phyloP scores from a whole-genome alignment of 148 eudicot genomes.

The Selenicereus undatus region DNA sequence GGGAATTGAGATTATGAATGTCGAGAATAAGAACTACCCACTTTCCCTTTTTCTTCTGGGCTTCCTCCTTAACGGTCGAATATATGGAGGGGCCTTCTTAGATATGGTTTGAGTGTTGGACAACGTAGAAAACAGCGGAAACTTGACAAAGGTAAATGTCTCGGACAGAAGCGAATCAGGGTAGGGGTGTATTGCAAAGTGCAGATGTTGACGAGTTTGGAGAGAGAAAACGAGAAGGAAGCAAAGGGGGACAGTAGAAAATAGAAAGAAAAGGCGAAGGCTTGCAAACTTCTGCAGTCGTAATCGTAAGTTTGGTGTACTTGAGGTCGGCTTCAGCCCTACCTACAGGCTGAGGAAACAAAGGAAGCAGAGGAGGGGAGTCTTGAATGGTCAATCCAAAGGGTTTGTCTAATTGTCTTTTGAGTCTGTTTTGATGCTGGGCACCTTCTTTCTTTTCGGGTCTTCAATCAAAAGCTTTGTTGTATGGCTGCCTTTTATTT shows the following conservation, averaged over 20 bases:
- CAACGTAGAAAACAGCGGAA: neutral
- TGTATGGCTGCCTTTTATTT: no score
- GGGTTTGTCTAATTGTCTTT: no score
- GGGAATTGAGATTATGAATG: constrained; percentile 1
- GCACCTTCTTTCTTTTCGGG: no score
- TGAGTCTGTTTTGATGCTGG: no score
- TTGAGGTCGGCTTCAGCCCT: neutral
- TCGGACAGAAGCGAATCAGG: neutral
- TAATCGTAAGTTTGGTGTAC: neutral
- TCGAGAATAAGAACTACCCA: constrained; percentile 1
- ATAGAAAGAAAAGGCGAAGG: neutral
- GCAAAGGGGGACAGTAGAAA: constrained; percentile 13
- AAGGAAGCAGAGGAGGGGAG: neutral
- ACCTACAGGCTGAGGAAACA: neutral
- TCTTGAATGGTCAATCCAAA: no score
- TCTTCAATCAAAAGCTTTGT: no score
- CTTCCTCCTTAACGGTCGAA: constrained; percentile 11
- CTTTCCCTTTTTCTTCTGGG: neutral
- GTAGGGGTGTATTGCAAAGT: constrained; percentile 9
- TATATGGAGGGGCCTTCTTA: neutral
- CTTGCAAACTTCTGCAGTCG: neutral
- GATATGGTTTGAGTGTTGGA: neutral
- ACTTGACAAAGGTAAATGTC: constrained; percentile 2
- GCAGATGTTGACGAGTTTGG: neutral
- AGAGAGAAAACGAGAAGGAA: neutral